Conservation (phyloP, 805 yeast genomes). For the Priceomyces fermenticarens region DNA sequence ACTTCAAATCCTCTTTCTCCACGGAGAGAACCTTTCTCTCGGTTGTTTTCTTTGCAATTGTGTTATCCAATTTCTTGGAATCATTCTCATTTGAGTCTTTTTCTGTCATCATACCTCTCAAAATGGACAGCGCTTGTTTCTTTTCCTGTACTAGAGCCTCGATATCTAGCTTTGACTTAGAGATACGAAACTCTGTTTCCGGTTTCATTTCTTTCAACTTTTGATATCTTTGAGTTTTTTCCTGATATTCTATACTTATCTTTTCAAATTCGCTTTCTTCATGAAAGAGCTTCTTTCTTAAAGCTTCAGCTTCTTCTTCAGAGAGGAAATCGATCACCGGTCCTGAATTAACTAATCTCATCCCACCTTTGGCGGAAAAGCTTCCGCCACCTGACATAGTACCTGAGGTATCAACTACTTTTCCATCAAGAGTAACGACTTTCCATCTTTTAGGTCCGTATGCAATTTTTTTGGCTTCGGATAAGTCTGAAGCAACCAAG, state of each 20-base stretch:
- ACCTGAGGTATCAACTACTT: constrained; percentile 88
- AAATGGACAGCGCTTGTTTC: constrained; percentile 40
- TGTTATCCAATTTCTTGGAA: constrained; percentile 30
- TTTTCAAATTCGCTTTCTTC: constrained; percentile 54
- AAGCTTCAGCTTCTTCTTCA: constrained; percentile 52
- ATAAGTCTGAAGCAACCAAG: constrained; percentile 73
- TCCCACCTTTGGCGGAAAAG: constrained; percentile 65
- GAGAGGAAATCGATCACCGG: constrained; percentile 35
- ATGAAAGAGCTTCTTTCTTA: constrained; percentile 49
- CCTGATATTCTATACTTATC: constrained; percentile 48
- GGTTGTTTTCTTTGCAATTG: constrained; percentile 31
- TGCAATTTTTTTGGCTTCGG: constrained; percentile 84
- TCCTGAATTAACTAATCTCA: constrained; percentile 52
- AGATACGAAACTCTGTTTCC: constrained; percentile 57
- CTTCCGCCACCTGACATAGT: constrained; percentile 97
- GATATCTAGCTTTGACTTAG: constrained; percentile 62
- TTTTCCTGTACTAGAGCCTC: constrained; percentile 56
- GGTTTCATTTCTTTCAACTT: constrained; percentile 67
- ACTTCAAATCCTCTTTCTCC: constrained; percentile 36
- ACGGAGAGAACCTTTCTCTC: constrained; percentile 16
- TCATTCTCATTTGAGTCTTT: constrained; percentile 25
- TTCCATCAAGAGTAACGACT: constrained; percentile 92
- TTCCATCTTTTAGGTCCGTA: constrained; percentile 77
- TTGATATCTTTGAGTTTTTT: constrained; percentile 59
- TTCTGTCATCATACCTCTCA: constrained; percentile 41